Base-by-base conservation (phyloP, 202 grass and related monocot genomes). In the Panicum virgatum region DNA sequence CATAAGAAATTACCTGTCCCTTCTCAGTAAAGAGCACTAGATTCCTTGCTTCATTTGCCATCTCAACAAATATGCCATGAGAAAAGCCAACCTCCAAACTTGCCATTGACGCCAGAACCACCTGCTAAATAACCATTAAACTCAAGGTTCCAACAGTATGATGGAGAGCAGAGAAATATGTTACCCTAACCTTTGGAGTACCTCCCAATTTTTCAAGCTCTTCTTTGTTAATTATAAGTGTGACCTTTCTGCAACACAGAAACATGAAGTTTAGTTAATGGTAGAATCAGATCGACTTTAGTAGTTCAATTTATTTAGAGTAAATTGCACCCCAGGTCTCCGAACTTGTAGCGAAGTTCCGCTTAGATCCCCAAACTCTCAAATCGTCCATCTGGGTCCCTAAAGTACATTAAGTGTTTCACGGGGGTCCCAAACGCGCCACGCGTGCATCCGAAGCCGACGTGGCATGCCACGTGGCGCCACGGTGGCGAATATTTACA, bases 31-130 rank as follows among this genome's bases (percentile, higher is more conserved):
- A 98, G 77, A 98, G 92, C 72, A 98, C 88, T 66, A 95, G 77
- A 86, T 98, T 95, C 83, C 88, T 98, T 72, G 88, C 76, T 65
- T 95, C 96, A 64, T 88, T 82, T 83, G 96, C 92, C 88, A 94
- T 91, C 30, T 98, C 96, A 79, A 95, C 96, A 93, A 98, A 98
- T 88, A 98, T 91, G 73, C 95, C 96, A 93, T 98, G 96, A 80
- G 92, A 98, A 87, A 95, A 98, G 43, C 96, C 92, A 83, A 95
- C 96, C 73, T 95, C 92, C 78, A 95, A 71, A 83, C 96, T 98
- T 72, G 92, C 90, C 92, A 95, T 98, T 73, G 96, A 98, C 67
- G 92, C 88, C 56, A 98, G 84, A 91, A 98, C 90, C 76, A 98
- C 92, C 92, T 98, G 73, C 12, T 51, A 84, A 91, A 80, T 76